Base-by-base conservation (phyloP, 306 rosid genomes). In the Amphicarpaea edgeworthii region DNA sequence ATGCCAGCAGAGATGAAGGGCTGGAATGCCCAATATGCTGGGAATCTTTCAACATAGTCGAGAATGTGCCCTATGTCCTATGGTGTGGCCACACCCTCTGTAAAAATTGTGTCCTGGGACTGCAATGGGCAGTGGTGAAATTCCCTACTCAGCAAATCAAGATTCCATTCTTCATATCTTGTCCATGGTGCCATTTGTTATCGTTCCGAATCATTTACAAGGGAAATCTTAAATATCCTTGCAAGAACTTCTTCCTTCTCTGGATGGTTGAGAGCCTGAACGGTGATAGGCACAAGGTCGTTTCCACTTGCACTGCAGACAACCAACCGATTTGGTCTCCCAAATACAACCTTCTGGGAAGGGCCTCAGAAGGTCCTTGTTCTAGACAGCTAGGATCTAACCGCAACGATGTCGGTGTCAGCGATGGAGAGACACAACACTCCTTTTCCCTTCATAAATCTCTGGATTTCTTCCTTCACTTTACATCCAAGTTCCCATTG, bases 61-160 rank as follows among this genome's bases (percentile, higher is more conserved):
- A 94, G 91, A 94, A 94, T 14, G 84, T 94, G 53, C 98, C 98
- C 24, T 93, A 90, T 85, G 96, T 94, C 73, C 84, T 94, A 64
- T 91, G 98, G 96, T 94, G 98, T 30, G 98, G 98, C 32, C 98
- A 94, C 84, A 86, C 93, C 12, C 85, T 94, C 20, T 94, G 98
- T 82, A 94, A 87, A 77, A 90, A 91, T 73, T 94, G 98, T 34
- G 84, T 94, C 73, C 61, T 94, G n/a, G 98, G 93, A 80, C 95
- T 94, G 76, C 97, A 94, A 63, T 89, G 94, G 93, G 94, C 95
- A 7, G 74, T 87, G 58, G 51, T 88, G 80, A 90, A 87, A 83
- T 81, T 90, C 68, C 91, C 90, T 17, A 63, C 89, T 63, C 95
- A 89, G 84, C 91, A 88, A 75, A 66, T 90, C 60, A 86, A 67